phyloP scores from a whole-genome alignment of 495 filamentous ascomycete species.

The Daldinia childiae region DNA sequence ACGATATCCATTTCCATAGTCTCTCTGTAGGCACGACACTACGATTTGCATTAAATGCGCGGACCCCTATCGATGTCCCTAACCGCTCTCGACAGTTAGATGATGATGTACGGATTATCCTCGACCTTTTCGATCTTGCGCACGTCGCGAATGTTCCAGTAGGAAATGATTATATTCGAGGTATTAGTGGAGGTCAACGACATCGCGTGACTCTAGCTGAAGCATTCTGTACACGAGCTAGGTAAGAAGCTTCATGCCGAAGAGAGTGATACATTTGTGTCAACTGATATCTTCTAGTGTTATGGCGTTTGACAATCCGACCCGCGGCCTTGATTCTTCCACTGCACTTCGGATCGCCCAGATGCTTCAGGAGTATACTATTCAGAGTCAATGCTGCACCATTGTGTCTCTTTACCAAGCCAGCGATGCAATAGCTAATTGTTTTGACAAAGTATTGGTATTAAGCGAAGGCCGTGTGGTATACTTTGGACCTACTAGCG shows the following conservation, averaged over 20 bases:
- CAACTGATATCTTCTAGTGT: conserved; percentile 41
- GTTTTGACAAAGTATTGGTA: conserved; percentile 70
- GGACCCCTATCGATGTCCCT: background rate
- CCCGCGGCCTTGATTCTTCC: conserved; percentile 59
- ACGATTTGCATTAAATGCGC: background rate
- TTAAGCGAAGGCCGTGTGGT: conserved; percentile 71
- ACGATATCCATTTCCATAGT: background rate
- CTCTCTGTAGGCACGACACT: background rate
- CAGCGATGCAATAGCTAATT: conserved; percentile 70
- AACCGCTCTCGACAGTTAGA: background rate
- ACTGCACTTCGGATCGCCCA: conserved; percentile 60
- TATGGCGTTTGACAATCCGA: conserved; percentile 63
- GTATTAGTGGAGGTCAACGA: conserved; percentile 70
- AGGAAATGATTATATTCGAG: conserved; percentile 82
- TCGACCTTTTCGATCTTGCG: conserved; percentile 60
- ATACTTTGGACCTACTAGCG: conserved; percentile 64
- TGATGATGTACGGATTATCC: background rate
- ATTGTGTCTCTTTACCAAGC: conserved; percentile 79
- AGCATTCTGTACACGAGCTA: background rate
- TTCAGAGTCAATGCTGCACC: conserved; percentile 63
- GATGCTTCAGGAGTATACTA: conserved; percentile 61
- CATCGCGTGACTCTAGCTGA: conserved; percentile 64
- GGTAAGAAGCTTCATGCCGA: background rate
- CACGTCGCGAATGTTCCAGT: conserved; percentile 82
- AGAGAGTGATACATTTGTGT: conserved; percentile 21